These are phyloP conservation scores for Aspergillus diversus DNA, from an alignment of 495 filamentous ascomycete genomes.

Conservation along the genomic window DNA sequence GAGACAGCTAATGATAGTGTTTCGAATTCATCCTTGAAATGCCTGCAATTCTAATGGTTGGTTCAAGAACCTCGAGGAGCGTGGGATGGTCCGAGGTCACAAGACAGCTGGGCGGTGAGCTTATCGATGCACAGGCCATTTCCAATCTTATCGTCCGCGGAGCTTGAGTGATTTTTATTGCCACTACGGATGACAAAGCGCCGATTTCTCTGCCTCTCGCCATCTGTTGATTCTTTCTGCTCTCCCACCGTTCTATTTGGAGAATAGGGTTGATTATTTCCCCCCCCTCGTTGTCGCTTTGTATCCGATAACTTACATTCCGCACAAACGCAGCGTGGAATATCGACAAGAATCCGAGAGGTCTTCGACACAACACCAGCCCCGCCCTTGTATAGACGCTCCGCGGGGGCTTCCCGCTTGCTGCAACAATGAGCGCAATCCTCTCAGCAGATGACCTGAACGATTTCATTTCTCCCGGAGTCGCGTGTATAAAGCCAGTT, in stretches of 20 bases:
- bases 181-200: constrained; percentile 46
- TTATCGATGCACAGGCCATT: constrained; percentile 32
- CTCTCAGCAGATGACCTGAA: constrained; percentile 95
- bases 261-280: background rate
- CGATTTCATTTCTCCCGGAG: constrained; percentile 97
- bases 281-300: background rate
- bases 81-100: constrained; percentile 13
- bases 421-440: constrained; percentile 83
- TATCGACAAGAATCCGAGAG: background rate
- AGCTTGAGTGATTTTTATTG: constrained; percentile 25
- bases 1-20: too few species aligned
- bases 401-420: constrained; percentile 21
- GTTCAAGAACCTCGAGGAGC: background rate
- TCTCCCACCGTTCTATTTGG: too few species aligned
- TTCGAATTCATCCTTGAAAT: too few species aligned
- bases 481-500: constrained; percentile 97
- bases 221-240: constrained; percentile 1
- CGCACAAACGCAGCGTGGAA: too few species aligned
- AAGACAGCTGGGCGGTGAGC: constrained; percentile 34
- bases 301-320: too few species aligned
- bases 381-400: background rate
- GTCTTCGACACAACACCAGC: background rate
- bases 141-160: constrained; percentile 16
- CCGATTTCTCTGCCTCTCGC: constrained; percentile 15
- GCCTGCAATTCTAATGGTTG: too few species aligned